Conservation (phyloP, 2,329 filamentous ascomycete species). For the Cercospora sojina region DNA sequence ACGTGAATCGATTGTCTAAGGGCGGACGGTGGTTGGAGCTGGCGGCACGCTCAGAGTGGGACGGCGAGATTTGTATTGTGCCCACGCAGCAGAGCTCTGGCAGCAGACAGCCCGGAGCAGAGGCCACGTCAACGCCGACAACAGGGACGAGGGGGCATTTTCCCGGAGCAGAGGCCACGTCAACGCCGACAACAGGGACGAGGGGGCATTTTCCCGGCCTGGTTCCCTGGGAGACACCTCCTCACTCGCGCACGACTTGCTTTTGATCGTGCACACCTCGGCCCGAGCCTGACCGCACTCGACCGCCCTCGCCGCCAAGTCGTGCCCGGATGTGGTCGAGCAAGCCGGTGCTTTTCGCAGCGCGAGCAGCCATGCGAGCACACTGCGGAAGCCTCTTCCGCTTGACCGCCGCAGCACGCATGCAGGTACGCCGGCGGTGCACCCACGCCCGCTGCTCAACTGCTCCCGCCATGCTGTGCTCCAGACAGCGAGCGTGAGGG, state of each 20-base stretch:
- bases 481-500: background rate
- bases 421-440: conserved; percentile 3
- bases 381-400: conserved; percentile 5
- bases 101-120: background rate
- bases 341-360: background rate
- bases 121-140: background rate
- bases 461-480: background rate
- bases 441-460: background rate
- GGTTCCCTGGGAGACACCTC: background rate
- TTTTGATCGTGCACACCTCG: background rate
- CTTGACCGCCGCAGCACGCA: conserved; percentile 9
- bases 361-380: background rate
- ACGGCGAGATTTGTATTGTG: background rate
- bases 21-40: background rate
- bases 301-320: background rate
- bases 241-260: background rate
- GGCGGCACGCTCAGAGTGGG: background rate
- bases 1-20: conserved; percentile 2
- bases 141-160: background rate
- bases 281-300: background rate
- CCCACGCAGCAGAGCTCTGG: background rate
- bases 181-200: background rate
- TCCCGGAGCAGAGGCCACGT: background rate
- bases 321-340: background rate
- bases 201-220: background rate